Base-by-base conservation (phyloP, 495 filamentous ascomycete genomes). In the Neurospora africana region DNA sequence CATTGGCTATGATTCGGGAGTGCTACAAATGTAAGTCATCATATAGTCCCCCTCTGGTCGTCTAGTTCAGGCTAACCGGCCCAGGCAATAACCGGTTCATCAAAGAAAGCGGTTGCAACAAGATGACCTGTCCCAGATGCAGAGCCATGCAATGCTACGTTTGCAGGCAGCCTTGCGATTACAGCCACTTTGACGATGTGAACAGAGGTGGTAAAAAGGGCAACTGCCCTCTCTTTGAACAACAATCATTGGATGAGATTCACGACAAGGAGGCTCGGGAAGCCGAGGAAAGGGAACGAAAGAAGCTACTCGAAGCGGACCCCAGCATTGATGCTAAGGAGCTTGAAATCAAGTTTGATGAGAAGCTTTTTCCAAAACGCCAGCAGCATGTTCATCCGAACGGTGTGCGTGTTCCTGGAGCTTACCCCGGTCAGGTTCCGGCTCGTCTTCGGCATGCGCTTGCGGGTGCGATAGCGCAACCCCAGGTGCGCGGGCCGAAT, bases 81-180 rank as follows among this genome's bases (percentile, higher is more conserved):
- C 36, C 53, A 86, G 89, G 90, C 76, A 73, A 80, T 15, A 85
- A 84, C 10, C 83, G 87, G 0, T 93, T 91, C 75, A 82, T 96
- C 77, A 97, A 96, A 77, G 86, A 90, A 71, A 79, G 83, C 39
- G 93, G 93, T 11, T 97, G 93, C 82, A 97, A 97, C 80, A 96
- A 94, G 81, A 91, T 97, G 83, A 84, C 76, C 0, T 97, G 93
- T 75, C 7, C 39, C 5, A 77, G 77, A 0, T 95, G 92, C 74
- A 23, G 70, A 5, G 89, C 88, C 40, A 61, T 86, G 1, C 91
- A 92, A 79, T 92, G 91, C 77, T 93, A 94, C 74, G 83, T 93
- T 44, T 95, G 92, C 81, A 86, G 84, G n/a, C 83, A 89, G 75
- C 86, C 84, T 21, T 85, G 82, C 70, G 79, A 84, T 70, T 86